Conservation (phyloP, 1,284 basidiomycete species). For the Heterobasidion irregulare region DNA sequence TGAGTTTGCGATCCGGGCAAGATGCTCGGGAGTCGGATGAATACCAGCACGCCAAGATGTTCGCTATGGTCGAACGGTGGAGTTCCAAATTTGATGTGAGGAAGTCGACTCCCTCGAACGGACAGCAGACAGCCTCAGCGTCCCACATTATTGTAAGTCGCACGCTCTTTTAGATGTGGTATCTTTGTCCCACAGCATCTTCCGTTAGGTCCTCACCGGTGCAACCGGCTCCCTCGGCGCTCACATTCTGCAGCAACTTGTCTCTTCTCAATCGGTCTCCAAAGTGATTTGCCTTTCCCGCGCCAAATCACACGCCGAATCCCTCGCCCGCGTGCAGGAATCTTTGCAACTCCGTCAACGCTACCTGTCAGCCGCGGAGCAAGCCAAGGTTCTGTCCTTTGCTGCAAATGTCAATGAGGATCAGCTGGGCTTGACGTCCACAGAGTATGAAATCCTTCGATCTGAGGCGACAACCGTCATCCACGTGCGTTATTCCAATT, state of each 20-base stretch:
- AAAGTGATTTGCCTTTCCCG: constrained; percentile 47
- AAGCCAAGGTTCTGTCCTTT: not conserved
- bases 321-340: constrained; percentile 24
- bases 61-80: not conserved
- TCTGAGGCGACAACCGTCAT: constrained; percentile 34
- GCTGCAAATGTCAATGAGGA: not conserved
- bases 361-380: not conserved
- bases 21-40: not conserved
- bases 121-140: not conserved
- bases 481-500: constrained; percentile 27
- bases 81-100: not conserved
- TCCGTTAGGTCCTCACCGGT: constrained; percentile 38
- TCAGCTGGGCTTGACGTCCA: not conserved
- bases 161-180: no score
- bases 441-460: constrained; percentile 17
- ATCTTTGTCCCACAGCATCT: no score
- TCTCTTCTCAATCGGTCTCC: constrained; percentile 24
- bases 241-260: constrained; percentile 42
- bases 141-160: not conserved
- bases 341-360: constrained; percentile 22
- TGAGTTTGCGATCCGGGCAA: not conserved
- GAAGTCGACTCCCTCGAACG: not conserved
- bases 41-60: not conserved
- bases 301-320: constrained; percentile 30
- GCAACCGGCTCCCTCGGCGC: constrained; percentile 57